Evolutionary conservation across 1,284 basidiomycete genomes (phyloP).

Genomic region (Cutaneotrichosporon cyanovorans): DNA sequence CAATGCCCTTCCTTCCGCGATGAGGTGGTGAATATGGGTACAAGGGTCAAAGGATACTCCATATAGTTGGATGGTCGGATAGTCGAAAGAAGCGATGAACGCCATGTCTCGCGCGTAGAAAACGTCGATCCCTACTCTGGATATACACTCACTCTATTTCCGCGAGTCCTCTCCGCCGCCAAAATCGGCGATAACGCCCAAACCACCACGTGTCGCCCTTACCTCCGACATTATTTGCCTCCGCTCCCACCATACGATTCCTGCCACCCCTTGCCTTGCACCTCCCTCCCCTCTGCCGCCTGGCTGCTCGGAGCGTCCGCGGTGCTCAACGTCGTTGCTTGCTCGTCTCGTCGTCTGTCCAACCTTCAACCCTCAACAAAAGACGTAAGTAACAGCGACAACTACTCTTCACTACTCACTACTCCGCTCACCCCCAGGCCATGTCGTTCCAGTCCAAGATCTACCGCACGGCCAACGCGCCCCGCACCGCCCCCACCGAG

Average conservation of each 20-base stretch:
- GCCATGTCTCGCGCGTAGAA: no score
- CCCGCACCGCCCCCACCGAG: slow-evolving; percentile 79
- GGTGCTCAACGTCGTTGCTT: background rate
- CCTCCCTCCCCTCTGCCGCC: background rate
- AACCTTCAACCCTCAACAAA: background rate
- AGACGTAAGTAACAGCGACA: slow-evolving; percentile 1
- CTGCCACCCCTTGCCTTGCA: no score
- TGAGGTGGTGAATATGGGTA: no score
- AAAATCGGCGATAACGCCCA: background rate
- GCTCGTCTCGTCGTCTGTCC: background rate
- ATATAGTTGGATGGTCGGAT: no score
- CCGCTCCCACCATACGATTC: no score
- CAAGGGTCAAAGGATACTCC: no score
- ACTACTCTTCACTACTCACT: background rate
- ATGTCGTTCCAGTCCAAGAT: slow-evolving; percentile 21
- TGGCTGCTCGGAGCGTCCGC: background rate
- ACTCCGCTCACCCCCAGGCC: background rate
- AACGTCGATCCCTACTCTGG: no score
- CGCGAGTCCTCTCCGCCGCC: background rate
- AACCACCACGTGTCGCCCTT: background rate
- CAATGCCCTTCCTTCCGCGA: no score
- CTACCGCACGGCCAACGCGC: slow-evolving; percentile 58
- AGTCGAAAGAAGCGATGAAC: no score
- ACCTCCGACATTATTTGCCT: background rate
- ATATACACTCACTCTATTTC: no score